Evolutionary conservation across 108 stramenopile species (phyloP).

Genomic region (Cyclostephanos invisitatus): DNA sequence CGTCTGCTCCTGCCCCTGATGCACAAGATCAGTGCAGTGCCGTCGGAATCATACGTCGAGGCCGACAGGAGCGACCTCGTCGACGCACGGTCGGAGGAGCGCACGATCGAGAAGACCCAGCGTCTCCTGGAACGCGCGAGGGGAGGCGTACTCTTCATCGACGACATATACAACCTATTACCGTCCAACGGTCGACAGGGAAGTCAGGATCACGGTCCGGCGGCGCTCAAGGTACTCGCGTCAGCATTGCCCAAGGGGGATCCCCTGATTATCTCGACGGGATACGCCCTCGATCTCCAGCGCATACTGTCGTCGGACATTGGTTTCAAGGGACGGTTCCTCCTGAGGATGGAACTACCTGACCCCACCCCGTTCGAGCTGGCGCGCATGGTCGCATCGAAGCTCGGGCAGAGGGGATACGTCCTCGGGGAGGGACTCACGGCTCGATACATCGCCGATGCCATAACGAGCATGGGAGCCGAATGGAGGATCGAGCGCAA

Average conservation of each 20-base stretch:
- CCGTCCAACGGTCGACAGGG: slow-evolving; percentile 79
- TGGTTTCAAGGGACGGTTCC: slow-evolving; percentile 80
- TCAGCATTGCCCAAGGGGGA: slow-evolving; percentile 59
- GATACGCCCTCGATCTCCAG: slow-evolving; percentile 73
- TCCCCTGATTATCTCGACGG: slow-evolving; percentile 79
- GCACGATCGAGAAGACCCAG: slow-evolving; percentile 74
- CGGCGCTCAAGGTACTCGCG: slow-evolving; percentile 77
- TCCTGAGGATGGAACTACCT: slow-evolving; percentile 77
- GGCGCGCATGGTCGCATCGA: slow-evolving; percentile 80
- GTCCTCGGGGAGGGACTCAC: slow-evolving; percentile 77
- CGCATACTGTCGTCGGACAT: slow-evolving; percentile 76
- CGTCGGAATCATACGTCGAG: slow-evolving; percentile 58
- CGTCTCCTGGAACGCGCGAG: slow-evolving; percentile 67
- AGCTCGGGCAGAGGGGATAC: slow-evolving; percentile 67
- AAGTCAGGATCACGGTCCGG: slow-evolving; percentile 81
- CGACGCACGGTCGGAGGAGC: slow-evolving; percentile 77
- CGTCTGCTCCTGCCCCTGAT: slow-evolving; percentile 69
- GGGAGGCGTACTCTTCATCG: slow-evolving; percentile 80
- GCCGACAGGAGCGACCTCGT: slow-evolving; percentile 74
- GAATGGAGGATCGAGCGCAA: slow-evolving; percentile 87
- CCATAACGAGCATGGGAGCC: slow-evolving; percentile 78
- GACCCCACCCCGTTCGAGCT: slow-evolving; percentile 76
- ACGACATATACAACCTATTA: slow-evolving; percentile 83
- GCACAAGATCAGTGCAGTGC: slow-evolving; percentile 77
- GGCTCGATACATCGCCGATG: slow-evolving; percentile 70